phyloP scores from a whole-genome alignment of 257 asterid genomes.

The Buddleja alternifolia region DNA sequence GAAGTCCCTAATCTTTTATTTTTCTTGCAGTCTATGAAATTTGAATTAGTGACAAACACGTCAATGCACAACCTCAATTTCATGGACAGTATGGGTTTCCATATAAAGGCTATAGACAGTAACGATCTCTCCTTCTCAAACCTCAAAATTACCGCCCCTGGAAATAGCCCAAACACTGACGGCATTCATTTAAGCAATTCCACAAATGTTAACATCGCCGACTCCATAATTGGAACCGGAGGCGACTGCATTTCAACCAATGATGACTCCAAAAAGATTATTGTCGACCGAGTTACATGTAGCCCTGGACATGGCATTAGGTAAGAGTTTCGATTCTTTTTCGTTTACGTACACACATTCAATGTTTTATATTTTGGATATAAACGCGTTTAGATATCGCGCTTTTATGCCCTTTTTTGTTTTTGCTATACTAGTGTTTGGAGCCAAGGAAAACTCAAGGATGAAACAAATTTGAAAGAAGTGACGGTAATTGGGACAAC shows the following conservation, averaged over 20 bases:
- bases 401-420: too few species aligned
- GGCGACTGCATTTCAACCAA: conserved; percentile 58
- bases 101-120: conserved; percentile 47
- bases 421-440: conserved; percentile 46
- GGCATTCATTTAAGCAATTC: conserved; percentile 59
- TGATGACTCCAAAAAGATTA: conserved; percentile 42
- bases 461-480: too few species aligned
- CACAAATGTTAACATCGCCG: conserved; percentile 33
- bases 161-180: conserved; percentile 68
- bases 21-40: conserved; percentile 47
- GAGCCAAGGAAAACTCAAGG: conserved; percentile 56
- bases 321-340: conserved; percentile 16
- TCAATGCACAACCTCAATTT: conserved; percentile 36
- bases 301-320: conserved; percentile 70
- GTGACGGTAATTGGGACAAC: too few species aligned
- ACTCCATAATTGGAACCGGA: conserved; percentile 47
- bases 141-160: conserved; percentile 51
- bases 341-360: too few species aligned
- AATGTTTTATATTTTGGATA: too few species aligned
- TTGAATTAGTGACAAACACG: conserved; percentile 31
- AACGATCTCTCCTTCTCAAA: conserved; percentile 23
- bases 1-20: not conserved
- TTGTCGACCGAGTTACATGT: conserved; percentile 40
- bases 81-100: conserved; percentile 68
- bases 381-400: too few species aligned